Base-by-base conservation (phyloP, 805 yeast genomes). In the Lipomyces starkeyi region DNA sequence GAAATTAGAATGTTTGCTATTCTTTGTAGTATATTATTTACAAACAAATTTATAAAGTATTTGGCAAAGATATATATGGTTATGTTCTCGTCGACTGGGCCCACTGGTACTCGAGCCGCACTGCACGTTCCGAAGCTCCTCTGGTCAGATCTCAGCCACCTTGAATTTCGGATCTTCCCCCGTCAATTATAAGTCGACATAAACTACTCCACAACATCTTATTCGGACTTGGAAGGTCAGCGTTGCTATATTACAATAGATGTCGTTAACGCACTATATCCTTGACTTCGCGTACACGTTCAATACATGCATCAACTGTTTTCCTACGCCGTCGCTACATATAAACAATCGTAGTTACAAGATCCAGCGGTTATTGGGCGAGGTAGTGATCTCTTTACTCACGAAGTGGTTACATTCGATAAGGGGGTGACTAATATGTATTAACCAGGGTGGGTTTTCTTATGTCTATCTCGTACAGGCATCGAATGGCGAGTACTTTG, bases 381-480 rank as follows among this genome's bases (percentile, higher is more conserved):
- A 93, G 80, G 76, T 73, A 53, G n/a, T 69, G 25, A 11, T 34
- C 27, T 17, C 22, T n/a, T 14, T n/a, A 43, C 22, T 43, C 49
- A 49, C 14, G 49, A 11, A 17, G 43, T 6, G 32, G 52, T 40
- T 34, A 62, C 47, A n/a, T 49, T 25, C 14, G 27, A n/a, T 37
- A 17, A 17, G 49, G 49, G 22, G 3, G 9, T 43, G 22, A 43
- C 22, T 17, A 7, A 43, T 43, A 43, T 43, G 20, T 14, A n/a
- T n/a, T 43, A 27, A 27, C 29, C 58, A 74, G 77, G 97, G 97
- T 2, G 96, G 95, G 14, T 90, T 90, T 76, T 88, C 97, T 0
- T 92, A 90, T 73, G 97, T 91, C 8, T 93, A 93, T 75, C 80
- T 92, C 27, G 97, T 93, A 2, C 83, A 86, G 71, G 77, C 81